phyloP scores from a whole-genome alignment of 139 green algal genomes.

The Micractinium sp. region DNA sequence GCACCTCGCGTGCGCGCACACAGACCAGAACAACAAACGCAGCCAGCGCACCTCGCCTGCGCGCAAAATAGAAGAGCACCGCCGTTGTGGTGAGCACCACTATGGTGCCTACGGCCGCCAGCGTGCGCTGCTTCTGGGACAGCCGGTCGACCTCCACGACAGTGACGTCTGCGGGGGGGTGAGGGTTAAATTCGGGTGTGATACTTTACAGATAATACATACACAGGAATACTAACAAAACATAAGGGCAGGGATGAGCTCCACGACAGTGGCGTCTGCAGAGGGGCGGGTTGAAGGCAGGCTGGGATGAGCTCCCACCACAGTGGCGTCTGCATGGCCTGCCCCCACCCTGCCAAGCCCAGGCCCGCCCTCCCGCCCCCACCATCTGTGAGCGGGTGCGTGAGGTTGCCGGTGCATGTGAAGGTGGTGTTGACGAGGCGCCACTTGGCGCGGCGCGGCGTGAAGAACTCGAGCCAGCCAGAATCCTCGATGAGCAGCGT shows the following conservation, averaged over 20 bases:
- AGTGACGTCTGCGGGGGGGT: neutral
- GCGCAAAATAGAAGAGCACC: neutral
- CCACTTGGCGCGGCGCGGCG: constrained; percentile 6
- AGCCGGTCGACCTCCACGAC: neutral
- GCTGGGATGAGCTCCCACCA: neutral
- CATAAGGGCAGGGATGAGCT: too few species aligned
- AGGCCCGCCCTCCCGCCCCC: neutral
- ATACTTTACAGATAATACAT: too few species aligned
- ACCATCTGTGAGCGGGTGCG: constrained; percentile 30
- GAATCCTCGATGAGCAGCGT: constrained; percentile 12
- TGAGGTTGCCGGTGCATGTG: constrained; percentile 39
- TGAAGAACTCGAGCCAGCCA: constrained; percentile 23
- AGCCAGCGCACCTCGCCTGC: neutral
- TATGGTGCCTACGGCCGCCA: neutral
- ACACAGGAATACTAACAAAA: neutral
- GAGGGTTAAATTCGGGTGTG: neutral
- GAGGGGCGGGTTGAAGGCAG: too few species aligned
- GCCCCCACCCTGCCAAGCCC: neutral
- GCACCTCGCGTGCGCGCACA: too few species aligned
- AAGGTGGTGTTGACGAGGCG: constrained; percentile 18
- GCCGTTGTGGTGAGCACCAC: neutral
- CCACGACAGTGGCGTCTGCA: too few species aligned
- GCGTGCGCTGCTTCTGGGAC: neutral
- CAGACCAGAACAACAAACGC: too few species aligned
- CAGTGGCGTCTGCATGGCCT: neutral